phyloP scores from a whole-genome alignment of 129 eudicot genomes.

The Oenanthe sinensis region DNA sequence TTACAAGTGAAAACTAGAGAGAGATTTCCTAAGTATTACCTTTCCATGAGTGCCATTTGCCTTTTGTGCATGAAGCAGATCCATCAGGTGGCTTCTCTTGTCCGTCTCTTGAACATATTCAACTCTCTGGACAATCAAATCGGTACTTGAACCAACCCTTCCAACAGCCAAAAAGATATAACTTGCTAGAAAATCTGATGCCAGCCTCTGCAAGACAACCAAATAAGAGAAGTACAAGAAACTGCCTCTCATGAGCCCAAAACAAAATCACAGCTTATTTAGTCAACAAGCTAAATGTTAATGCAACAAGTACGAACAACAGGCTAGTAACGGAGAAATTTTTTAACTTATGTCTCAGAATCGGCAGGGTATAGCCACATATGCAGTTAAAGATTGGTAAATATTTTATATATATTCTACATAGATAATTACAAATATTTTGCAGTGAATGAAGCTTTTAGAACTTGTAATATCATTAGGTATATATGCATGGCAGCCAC shows the following conservation, averaged over 20 bases:
- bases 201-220: slow-evolving; percentile 46
- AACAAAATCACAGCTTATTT: not conserved
- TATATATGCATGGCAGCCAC: not conserved
- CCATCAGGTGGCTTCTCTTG: slow-evolving; percentile 69
- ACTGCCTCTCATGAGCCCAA: not conserved
- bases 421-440: not conserved
- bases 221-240: not conserved
- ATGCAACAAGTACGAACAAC: not conserved
- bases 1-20: not conserved
- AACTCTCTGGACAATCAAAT: slow-evolving; percentile 64
- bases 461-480: not conserved
- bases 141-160: slow-evolving; percentile 68
- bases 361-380: not conserved
- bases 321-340: not conserved
- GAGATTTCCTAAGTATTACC: slow-evolving; percentile 21
- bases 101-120: slow-evolving; percentile 61
- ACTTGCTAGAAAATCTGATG: slow-evolving; percentile 56
- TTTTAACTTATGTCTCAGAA: not conserved
- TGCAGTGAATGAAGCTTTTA: not conserved
- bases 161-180: slow-evolving; percentile 62
- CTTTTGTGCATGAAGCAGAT: slow-evolving; percentile 63
- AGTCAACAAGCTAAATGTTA: not conserved
- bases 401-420: too few species aligned
- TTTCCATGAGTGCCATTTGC: slow-evolving; percentile 48
- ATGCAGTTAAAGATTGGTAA: not conserved